phyloP scores from a whole-genome alignment of 225 moss, liverwort and hornwort genomes.

The Bryum argenteum region DNA sequence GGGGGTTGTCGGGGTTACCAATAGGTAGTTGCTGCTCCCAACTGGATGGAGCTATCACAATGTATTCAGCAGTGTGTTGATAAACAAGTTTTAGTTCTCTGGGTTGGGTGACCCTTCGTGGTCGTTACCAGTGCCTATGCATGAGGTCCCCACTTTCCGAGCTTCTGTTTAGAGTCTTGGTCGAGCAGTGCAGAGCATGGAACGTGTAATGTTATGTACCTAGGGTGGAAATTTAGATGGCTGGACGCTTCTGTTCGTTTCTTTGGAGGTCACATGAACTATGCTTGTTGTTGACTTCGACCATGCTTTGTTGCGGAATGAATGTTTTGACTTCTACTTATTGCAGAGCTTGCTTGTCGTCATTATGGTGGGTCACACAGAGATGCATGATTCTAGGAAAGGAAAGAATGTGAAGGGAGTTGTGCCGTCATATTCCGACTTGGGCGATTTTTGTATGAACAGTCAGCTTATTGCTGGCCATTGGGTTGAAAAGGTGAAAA shows the following conservation, averaged over 20 bases:
- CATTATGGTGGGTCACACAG: no score
- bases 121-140: background rate
- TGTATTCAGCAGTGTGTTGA: slow-evolving; percentile 49
- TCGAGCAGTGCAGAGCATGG: background rate
- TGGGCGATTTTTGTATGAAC: no score
- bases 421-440: no score
- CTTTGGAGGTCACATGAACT: background rate
- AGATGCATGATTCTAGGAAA: no score
- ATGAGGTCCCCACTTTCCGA: background rate
- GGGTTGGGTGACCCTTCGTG: background rate
- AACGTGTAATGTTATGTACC: background rate
- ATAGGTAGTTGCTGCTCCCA: slow-evolving; percentile 20
- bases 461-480: no score
- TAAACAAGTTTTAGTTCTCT: slow-evolving; percentile 30
- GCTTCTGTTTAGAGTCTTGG: background rate
- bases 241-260: no score
- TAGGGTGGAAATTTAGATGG: no score
- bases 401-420: no score
- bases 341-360: no score
- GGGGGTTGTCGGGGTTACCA: slow-evolving; percentile 31
- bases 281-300: background rate
- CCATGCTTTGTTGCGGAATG: background rate
- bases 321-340: no score
- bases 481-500: no score
- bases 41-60: slow-evolving; percentile 42